phyloP scores from a whole-genome alignment of 2,329 filamentous ascomycete genomes.

The Escovopsis weberi region DNA sequence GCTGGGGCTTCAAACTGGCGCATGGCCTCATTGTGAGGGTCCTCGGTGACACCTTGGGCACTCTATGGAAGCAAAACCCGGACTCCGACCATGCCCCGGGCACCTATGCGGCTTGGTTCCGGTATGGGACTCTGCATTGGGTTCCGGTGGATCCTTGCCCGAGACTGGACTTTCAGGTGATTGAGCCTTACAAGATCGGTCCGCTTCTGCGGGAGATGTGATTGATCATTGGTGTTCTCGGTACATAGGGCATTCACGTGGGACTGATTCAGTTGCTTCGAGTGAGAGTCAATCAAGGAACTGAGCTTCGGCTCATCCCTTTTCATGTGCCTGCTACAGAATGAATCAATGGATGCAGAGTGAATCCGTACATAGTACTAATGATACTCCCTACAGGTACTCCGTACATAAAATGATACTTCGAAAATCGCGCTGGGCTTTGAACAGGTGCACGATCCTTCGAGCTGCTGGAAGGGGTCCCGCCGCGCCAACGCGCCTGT shows the following conservation, averaged over 20 bases:
- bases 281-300: no score
- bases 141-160: conserved; percentile 26
- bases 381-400: no score
- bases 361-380: no score
- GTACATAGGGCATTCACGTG: background rate
- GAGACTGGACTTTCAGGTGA: conserved; percentile 17
- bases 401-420: no score
- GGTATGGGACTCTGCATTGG: conserved; percentile 34
- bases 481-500: no score
- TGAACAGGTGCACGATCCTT: no score
- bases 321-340: no score
- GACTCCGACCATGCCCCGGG: conserved; percentile 33
- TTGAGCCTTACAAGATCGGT: conserved; percentile 26
- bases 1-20: conserved; percentile 41
- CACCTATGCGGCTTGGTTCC: conserved; percentile 40
- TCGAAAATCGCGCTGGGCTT: no score
- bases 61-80: conserved; percentile 34
- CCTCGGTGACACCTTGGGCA: conserved; percentile 34
- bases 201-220: conserved; percentile 6
- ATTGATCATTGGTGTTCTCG: background rate
- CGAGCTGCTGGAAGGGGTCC: no score
- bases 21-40: conserved; percentile 38
- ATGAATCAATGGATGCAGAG: no score
- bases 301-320: no score
- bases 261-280: no score